Evolutionary conservation across 192 early-diverging fungal species (phyloP), one percentile per base, ranked within the genome.

Genomic region (Podila epigama): DNA sequence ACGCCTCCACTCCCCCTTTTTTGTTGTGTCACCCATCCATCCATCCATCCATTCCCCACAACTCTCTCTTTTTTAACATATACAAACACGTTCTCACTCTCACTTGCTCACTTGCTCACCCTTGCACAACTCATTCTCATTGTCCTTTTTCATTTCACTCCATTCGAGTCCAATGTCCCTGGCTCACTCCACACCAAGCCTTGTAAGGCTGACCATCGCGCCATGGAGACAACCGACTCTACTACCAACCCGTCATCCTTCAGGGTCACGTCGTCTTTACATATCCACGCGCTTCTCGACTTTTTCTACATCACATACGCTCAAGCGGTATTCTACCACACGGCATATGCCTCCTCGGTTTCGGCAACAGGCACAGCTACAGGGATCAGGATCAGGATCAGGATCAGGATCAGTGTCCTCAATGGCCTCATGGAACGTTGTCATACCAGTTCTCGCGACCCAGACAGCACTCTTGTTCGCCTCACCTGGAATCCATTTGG

Each of bases 361-460:
- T n/a, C n/a, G n/a, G n/a, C n/a, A n/a, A n/a, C n/a, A n/a, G n/a
- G n/a, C n/a, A n/a, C n/a, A n/a, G n/a, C n/a, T n/a, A n/a, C n/a
- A n/a, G n/a, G n/a, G n/a, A n/a, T n/a, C n/a, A n/a, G n/a, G n/a
- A n/a, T n/a, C n/a, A n/a, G n/a, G 18, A 55, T 13, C n/a, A 27
- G 25, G 25, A 9, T 25, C 54, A 27, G 15, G 18, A 44, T 28
- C 41, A 28, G 31, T 50, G 41, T 51, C 31, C 8, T 18, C 22
- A 10, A 18, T 41, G 18, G n/a, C 31, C 33, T 11, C 51, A 22
- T 71, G 70, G 61, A 54, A 62, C 32, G 60, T 62, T 51, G 53
- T 75, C 52, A 52, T 75, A 55, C 71, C 71, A 1, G 71, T 65
- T 11, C 18, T 75, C 5, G 65, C 55, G 0, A 75, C 71, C 8